Percentiles rank a stretch among this genome's conserved stretches.
Evolutionary conservation across 1,139 yeast species (phyloP).

Genomic region (Magnusiomyces ingens): DNA sequence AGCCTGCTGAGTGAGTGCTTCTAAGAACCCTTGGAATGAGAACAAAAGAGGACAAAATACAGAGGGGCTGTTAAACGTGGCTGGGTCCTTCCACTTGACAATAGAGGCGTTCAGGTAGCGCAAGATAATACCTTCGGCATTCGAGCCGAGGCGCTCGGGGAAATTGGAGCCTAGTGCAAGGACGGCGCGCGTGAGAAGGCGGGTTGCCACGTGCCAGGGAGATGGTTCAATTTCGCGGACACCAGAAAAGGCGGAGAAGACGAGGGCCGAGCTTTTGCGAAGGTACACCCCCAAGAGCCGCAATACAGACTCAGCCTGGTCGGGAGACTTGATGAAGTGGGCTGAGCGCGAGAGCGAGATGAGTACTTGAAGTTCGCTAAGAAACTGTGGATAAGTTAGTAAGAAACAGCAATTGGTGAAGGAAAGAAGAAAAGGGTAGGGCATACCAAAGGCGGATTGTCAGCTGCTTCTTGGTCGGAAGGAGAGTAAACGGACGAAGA

Average conservation of each 20-base stretch:
- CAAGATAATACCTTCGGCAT: conserved; percentile 5
- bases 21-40: conserved; percentile 35
- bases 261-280: conserved; percentile 51
- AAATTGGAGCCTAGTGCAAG: conserved; percentile 37
- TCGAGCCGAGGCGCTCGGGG: conserved; percentile 20
- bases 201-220: conserved; percentile 42
- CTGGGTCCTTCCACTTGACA: conserved; percentile 3
- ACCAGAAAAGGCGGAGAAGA: conserved; percentile 41
- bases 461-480: conserved; percentile 16
- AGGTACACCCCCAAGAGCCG: conserved; percentile 53
- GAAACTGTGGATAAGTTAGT: conserved; percentile 19
- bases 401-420: not conserved
- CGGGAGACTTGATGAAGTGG: conserved; percentile 35
- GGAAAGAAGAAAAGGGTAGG: not conserved
- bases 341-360: conserved; percentile 59
- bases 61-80: conserved; percentile 28
- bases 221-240: conserved; percentile 40
- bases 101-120: conserved; percentile 30
- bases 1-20: conserved; percentile 25
- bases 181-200: conserved; percentile 35
- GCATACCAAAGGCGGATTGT: conserved; percentile 24
- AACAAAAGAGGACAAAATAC: conserved; percentile 33
- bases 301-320: conserved; percentile 48
- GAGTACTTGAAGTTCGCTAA: conserved; percentile 63
- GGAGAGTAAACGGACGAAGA: conserved; percentile 10